Base-by-base conservation (phyloP, 768 basidiomycete species). In the Xerocomus potaroensis region DNA sequence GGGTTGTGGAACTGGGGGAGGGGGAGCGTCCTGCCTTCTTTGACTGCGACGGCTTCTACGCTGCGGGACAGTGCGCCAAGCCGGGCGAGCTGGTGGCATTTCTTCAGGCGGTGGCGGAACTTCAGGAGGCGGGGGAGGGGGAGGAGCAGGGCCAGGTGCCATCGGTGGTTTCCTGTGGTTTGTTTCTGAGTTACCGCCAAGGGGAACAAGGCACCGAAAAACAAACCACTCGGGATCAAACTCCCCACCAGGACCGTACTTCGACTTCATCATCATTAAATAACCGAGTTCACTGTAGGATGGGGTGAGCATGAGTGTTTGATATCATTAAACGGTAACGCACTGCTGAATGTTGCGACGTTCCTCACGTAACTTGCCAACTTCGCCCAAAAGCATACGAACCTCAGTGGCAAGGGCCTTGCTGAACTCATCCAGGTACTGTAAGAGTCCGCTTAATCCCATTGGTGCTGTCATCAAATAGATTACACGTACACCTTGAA, bases 401-500 rank as follows among this genome's bases (percentile, higher is more conserved):
- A 92, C 89, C 69, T 92, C 90, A 14, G 78, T 73, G 3, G 90
- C 87, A 37, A 92, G 68, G 1, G 90, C 84, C 62, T 82, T 86
- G 64, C 87, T 91, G 68, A 92, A 92, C 47, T 92, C 87, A 50
- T 92, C 85, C 12, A 92, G 75, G 62, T 92, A 91, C 85, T 89
- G 45, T 32, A 21, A n/a, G 21, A 18, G 22, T 18, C 5, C 30
- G 36, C 12, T 59, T 43, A 36, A 37, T 36, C 15, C 33, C 27
- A 40, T 30, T 14, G 30, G 53, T 50, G 19, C 55, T 32, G 6
- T 45, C 29, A 49, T 6, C 8, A 32, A 8, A 24, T 16, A 12
- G 14, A n/a, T 19, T 15, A 7, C 33, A 69, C 83, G 42, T 69
- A 91, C 89, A 22, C 79, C 79, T 73, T 88, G 83, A 11, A 92